These are phyloP conservation scores for Setaria italica DNA, from an alignment of 202 grass and related monocot genomes.

Conservation along the genomic window DNA sequence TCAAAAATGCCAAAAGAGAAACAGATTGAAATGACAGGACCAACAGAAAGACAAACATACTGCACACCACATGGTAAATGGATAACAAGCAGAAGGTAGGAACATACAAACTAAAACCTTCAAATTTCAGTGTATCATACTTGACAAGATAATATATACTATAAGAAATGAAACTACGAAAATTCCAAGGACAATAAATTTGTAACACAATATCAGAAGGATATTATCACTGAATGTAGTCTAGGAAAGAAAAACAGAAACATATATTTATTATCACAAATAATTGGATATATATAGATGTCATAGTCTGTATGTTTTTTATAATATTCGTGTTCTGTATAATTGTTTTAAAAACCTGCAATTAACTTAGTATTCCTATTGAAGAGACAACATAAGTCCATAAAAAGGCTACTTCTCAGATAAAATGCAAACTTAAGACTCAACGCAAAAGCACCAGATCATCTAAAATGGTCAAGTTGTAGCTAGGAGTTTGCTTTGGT, in stretches of 20 bases:
- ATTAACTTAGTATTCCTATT: background rate
- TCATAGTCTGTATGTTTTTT: background rate
- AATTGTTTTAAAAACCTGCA: background rate
- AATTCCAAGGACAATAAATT: background rate
- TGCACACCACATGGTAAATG: background rate
- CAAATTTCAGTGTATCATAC: background rate
- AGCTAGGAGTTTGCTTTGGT: background rate
- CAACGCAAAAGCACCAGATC: background rate
- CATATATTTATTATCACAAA: background rate
- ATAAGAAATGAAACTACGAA: background rate
- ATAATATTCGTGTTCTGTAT: background rate
- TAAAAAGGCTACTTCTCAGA: background rate
- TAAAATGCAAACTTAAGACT: background rate
- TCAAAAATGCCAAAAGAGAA: slow-evolving; percentile 18
- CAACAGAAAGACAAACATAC: background rate
- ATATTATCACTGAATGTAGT: background rate
- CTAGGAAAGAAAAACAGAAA: background rate
- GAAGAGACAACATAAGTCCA: background rate
- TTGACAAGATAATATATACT: background rate
- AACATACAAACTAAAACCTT: background rate
- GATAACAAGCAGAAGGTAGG: no score
- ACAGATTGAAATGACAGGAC: background rate
- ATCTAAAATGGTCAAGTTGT: no score
- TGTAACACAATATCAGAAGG: background rate
- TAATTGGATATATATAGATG: background rate